These are phyloP conservation scores for Cyberlindnera suaveolens DNA, from an alignment of 805 yeast species.

Conservation along the genomic window DNA sequence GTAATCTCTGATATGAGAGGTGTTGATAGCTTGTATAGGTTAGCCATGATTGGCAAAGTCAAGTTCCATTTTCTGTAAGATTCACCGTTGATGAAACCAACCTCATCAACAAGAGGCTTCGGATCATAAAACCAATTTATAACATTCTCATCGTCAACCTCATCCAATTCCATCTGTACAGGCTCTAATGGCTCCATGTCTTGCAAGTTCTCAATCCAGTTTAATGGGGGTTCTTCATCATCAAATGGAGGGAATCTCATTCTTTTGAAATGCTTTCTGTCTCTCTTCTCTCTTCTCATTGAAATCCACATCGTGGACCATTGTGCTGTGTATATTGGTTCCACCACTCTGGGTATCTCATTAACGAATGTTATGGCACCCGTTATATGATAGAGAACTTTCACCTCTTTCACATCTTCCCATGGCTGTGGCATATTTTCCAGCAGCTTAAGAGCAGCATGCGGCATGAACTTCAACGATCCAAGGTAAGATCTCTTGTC, in stretches of 20 bases:
- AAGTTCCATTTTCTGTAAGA: constrained; percentile 72
- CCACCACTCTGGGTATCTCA: constrained; percentile 86
- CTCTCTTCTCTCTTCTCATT: constrained; percentile 93
- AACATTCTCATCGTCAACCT: constrained; percentile 52
- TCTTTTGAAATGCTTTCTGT: constrained; percentile 81
- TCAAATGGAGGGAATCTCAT: constrained; percentile 95
- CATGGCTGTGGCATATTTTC: constrained; percentile 99
- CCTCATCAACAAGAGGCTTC: constrained; percentile 60
- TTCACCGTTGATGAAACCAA: constrained; percentile 59
- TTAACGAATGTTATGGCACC: constrained; percentile 96
- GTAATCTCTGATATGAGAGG: constrained; percentile 58
- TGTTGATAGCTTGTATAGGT: constrained; percentile 58
- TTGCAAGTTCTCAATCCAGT: constrained; percentile 75
- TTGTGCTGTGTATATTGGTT: constrained; percentile 86
- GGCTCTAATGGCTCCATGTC: constrained; percentile 69
- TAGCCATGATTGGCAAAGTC: constrained; percentile 53
- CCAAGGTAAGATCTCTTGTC: constrained; percentile 88
- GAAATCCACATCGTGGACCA: constrained; percentile 93
- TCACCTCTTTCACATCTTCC: constrained; percentile 83
- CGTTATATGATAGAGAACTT: constrained; percentile 79
- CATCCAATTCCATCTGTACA: constrained; percentile 59
- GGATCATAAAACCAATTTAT: constrained; percentile 78
- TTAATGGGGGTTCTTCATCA: constrained; percentile 92
- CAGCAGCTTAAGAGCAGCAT: constrained; percentile 79
- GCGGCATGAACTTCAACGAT: constrained; percentile 92